Evolutionary conservation across 352 stramenopile species (phyloP), one percentile per base, ranked within the genome.

Genomic region (Elongisporangium anandrum): DNA sequence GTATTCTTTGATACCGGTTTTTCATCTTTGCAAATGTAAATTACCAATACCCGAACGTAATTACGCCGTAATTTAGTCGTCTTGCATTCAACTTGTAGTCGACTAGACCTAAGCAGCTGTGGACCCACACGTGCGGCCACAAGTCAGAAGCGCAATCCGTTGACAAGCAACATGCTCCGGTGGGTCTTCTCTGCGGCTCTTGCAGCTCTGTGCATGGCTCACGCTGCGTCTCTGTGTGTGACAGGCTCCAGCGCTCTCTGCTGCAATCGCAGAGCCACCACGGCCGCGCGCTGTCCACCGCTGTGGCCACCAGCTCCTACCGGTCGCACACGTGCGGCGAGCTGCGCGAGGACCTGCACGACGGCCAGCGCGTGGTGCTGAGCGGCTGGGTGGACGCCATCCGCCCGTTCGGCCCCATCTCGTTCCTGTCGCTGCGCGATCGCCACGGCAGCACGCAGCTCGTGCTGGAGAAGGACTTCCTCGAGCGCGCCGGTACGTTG

Each of bases 361-460:
- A 58, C 9, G 80, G 81, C 9, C 62, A 84, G 23, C 70, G 70
- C 54, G 84, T 96, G 53, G 75, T 75, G 49, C 68, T 94, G 13
- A 89, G 76, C 60, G 87, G 87, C 2, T 96, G 87, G 87, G 79
- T 96, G 19, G 79, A 96, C 39, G 77, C 83, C 19, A 70, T 92
- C 15, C 83, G 84, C 15, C 70, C 80, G 15, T 92, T 90, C 24
- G 87, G 87, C 0, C 81, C 79, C 17, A 85, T 95, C 34, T 84
- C 79, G 7, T 96, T 96, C 65, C 69, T 94, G 21, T 90, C 81
- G 24, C 64, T 96, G 52, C 81, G 87, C 54, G 87, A 96, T 56
- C 81, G 83, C 49, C 71, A 88, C 53, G 87, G 87, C 24, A 72
- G 86, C 60, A 90, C 83, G 56, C 87, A 96, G 66, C 69, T 96